These are phyloP conservation scores for Trichocladium antarcticum DNA, from an alignment of 495 filamentous ascomycete species.

Conservation along the genomic window DNA sequence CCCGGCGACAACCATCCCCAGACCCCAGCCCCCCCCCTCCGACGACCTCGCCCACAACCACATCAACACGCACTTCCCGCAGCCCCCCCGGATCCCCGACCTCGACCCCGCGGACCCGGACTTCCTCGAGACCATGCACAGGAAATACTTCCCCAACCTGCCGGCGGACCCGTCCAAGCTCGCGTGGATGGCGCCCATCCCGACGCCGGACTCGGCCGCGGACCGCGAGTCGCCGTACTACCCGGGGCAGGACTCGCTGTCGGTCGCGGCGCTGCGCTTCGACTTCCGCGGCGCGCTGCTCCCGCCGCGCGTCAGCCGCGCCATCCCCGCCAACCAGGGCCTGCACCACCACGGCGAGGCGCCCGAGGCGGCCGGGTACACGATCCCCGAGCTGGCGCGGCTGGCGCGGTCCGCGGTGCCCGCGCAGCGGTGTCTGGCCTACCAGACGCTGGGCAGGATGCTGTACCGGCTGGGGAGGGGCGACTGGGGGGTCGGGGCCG, in stretches of 20 bases:
- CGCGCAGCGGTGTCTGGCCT: slow-evolving; percentile 80
- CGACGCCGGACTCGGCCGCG: slow-evolving; percentile 43
- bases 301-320: slow-evolving; percentile 57
- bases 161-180: slow-evolving; percentile 73
- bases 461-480: slow-evolving; percentile 71
- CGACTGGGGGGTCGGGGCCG: slow-evolving; percentile 58
- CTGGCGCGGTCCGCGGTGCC: slow-evolving; percentile 73
- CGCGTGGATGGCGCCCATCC: slow-evolving; percentile 75
- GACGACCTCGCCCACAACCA: slow-evolving; percentile 27
- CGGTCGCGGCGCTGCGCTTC: slow-evolving; percentile 75
- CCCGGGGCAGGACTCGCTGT: slow-evolving; percentile 56
- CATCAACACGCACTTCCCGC: slow-evolving; percentile 31
- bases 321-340: slow-evolving; percentile 61
- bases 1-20: not conserved
- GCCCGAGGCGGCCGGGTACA: slow-evolving; percentile 89
- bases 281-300: slow-evolving; percentile 71
- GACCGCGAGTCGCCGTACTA: slow-evolving; percentile 68
- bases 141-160: slow-evolving; percentile 84
- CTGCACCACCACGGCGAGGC: slow-evolving; percentile 92
- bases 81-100: slow-evolving; percentile 39
- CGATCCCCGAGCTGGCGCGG: slow-evolving; percentile 74
- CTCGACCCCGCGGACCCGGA: slow-evolving; percentile 72
- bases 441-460: slow-evolving; percentile 78
- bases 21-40: not conserved
- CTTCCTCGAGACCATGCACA: slow-evolving; percentile 74